Percentiles rank a stretch among this genome's conserved stretches.
Evolutionary conservation across 139 green algal species (phyloP).

Genomic region (Yamagishiella unicocca): DNA sequence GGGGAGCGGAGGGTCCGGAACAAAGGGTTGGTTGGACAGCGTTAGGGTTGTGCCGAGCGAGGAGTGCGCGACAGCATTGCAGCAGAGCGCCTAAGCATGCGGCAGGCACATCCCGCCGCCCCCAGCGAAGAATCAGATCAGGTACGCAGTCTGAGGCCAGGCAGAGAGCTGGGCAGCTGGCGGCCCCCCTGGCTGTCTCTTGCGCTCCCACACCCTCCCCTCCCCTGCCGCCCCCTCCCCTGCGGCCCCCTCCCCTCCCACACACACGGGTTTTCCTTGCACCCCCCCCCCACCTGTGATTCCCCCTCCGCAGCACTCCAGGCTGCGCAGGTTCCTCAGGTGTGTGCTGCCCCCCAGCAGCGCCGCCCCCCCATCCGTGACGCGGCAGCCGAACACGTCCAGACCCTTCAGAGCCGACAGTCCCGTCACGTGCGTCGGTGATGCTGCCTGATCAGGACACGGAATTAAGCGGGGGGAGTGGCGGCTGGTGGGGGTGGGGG

Average conservation of each 20-base stretch:
- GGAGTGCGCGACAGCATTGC: neutral
- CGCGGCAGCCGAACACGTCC: conserved; percentile 41
- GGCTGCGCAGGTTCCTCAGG: conserved; percentile 24
- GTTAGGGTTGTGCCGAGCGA: too few relatives aligned
- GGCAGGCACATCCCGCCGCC: neutral
- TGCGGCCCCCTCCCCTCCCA: neutral
- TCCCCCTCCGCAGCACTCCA: conserved; percentile 47
- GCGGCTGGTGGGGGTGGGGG: neutral
- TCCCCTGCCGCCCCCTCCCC: neutral
- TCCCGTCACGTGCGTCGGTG: conserved; percentile 9
- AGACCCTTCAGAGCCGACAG: conserved; percentile 10
- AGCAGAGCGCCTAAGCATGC: neutral
- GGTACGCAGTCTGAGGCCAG: too few relatives aligned
- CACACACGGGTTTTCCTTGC: neutral
- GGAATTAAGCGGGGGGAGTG: neutral
- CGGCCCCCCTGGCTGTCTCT: neutral
- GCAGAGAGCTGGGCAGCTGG: too few relatives aligned
- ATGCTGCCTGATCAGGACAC: conserved; percentile 28
- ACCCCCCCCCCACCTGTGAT: conserved; percentile 14
- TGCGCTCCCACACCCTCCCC: neutral
- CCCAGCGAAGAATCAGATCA: neutral
- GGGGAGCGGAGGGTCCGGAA: too few relatives aligned
- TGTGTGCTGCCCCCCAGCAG: neutral
- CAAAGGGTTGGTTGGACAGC: too few relatives aligned
- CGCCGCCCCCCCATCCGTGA: conserved; percentile 22